These are phyloP conservation scores for Gossypium thurberi DNA, from an alignment of 345 rosid species.

Conservation along the genomic window DNA sequence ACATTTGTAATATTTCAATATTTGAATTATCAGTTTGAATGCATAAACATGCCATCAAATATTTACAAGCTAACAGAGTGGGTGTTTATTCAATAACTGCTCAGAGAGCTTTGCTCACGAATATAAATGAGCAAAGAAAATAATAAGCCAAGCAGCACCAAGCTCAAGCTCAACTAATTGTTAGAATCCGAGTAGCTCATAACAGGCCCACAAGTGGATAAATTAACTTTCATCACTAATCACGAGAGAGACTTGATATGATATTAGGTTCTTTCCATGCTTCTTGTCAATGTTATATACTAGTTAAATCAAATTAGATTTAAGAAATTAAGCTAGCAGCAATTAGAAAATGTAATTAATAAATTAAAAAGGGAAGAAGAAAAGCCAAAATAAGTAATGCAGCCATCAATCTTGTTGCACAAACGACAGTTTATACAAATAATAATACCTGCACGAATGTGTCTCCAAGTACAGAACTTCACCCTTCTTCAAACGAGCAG, in stretches of 20 bases:
- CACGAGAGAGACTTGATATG: background rate
- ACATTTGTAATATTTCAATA: too few species aligned
- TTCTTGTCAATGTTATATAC: background rate
- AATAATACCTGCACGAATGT: constrained; percentile 83
- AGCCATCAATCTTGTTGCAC: constrained; percentile 2
- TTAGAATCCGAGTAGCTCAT: background rate
- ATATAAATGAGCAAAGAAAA: background rate
- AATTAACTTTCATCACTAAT: background rate
- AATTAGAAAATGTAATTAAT: background rate
- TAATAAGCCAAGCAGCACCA: background rate
- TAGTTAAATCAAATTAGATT: background rate
- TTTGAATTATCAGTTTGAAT: background rate
- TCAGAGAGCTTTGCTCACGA: background rate
- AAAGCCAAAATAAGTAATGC: background rate
- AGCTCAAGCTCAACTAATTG: background rate
- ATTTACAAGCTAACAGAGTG: background rate
- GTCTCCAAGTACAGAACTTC: constrained; percentile 93
- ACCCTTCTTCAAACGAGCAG: constrained; percentile 98
- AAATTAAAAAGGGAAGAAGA: background rate
- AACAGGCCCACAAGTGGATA: background rate
- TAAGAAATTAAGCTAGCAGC: background rate
- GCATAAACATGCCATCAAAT: background rate
- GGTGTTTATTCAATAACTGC: background rate
- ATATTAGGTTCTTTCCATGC: background rate
- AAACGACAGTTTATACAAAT: background rate